Evolutionary conservation across 192 early-diverging fungal species (phyloP).

Genomic region (Umbelopsis sp.): DNA sequence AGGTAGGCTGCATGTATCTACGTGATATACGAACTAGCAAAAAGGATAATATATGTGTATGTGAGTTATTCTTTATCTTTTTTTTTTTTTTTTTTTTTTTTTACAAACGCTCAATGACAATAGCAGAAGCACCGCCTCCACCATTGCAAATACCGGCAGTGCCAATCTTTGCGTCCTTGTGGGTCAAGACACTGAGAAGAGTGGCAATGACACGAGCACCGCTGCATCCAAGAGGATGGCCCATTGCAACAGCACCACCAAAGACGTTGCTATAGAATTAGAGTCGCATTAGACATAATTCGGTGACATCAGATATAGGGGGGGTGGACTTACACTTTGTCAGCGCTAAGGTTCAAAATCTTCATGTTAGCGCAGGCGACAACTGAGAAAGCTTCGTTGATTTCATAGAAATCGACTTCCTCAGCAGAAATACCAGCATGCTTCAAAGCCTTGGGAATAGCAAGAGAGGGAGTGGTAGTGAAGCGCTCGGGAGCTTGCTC

Average conservation of each 20-base stretch:
- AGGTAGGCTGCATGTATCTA: conserved; percentile 10
- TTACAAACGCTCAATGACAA: conserved; percentile 35
- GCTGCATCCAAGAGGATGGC: conserved; percentile 97
- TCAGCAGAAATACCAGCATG: conserved; percentile 60
- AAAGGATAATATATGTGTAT: background rate
- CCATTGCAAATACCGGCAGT: conserved; percentile 92
- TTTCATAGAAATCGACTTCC: conserved; percentile 76
- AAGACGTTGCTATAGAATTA: conserved; percentile 65
- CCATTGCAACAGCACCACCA: conserved; percentile 95
- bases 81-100: background rate
- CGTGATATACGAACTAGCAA: background rate
- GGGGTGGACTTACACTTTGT: conserved; percentile 58
- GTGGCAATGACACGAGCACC: conserved; percentile 90
- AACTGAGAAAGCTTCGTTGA: conserved; percentile 86
- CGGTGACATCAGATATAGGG: background rate
- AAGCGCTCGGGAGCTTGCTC: conserved; percentile 73
- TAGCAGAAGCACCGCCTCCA: conserved; percentile 36
- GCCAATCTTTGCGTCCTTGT: conserved; percentile 78
- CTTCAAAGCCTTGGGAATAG: conserved; percentile 77
- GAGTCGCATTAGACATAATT: background rate
- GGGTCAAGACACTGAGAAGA: conserved; percentile 71
- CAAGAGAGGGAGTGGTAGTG: conserved; percentile 73
- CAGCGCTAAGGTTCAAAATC: conserved; percentile 67
- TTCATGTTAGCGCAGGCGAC: conserved; percentile 86
- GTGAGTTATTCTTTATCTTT: background rate